These are phyloP conservation scores for Erysimum pusillum DNA, from an alignment of 441 rosid genomes.

Conservation along the genomic window DNA sequence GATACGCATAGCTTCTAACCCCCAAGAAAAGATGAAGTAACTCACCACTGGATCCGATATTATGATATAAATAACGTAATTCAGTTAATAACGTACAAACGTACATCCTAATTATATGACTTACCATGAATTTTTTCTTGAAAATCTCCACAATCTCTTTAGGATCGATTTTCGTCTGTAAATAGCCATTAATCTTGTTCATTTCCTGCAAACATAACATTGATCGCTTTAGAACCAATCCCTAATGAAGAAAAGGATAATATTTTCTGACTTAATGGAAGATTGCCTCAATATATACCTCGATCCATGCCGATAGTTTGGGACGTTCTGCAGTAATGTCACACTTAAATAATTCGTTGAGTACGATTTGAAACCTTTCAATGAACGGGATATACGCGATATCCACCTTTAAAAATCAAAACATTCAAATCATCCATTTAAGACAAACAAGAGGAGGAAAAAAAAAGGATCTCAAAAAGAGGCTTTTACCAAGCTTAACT, in stretches of 20 bases:
- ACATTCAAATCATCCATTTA: background rate
- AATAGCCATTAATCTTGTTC: conserved; percentile 78
- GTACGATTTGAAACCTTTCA: conserved; percentile 67
- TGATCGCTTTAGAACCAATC: conserved; percentile 6
- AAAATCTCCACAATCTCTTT: conserved; percentile 51
- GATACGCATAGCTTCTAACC: background rate
- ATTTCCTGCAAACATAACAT: conserved; percentile 60
- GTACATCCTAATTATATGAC: background rate
- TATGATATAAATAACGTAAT: too few relatives aligned
- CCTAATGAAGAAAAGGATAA: background rate
- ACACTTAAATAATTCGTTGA: conserved; percentile 57
- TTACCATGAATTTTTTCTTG: conserved; percentile 64
- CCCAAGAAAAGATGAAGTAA: background rate
- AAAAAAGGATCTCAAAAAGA: conserved; percentile 1
- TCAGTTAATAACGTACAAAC: background rate
- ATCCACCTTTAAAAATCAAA: conserved; percentile 65
- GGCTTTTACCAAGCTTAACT: conserved; percentile 71
- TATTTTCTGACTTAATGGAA: background rate
- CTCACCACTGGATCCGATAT: background rate
- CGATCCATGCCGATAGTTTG: conserved; percentile 76
- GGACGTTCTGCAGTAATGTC: conserved; percentile 82
- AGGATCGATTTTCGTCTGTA: conserved; percentile 72
- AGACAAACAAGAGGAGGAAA: background rate
- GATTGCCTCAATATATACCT: conserved; percentile 52
- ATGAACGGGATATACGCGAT: conserved; percentile 75